Evolutionary conservation across 75 land plant genomes (phyloP), one percentile per base, ranked within the genome.

Genomic region (Picea glauca): DNA sequence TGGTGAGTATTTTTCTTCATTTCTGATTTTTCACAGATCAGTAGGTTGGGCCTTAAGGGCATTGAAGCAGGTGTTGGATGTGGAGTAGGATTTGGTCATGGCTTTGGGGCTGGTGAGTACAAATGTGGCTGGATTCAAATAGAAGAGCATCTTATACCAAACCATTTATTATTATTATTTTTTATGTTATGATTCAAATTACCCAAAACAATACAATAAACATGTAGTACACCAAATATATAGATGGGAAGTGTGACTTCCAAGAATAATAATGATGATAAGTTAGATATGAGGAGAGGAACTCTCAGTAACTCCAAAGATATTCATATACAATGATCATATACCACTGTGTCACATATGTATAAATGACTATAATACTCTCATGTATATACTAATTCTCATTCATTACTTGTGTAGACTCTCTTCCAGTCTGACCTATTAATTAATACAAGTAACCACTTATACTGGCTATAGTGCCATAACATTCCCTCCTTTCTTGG

Each of bases 41-140:
- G 78, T 77, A 89, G 85, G 67, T 13, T 92, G 46, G 99, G 98
- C 59, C 79, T 96, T 57, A 96, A 90, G 89, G 92, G 85, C 54
- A 78, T 96, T 82, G 87, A 94, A 78, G 98, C 91, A 32, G 98
- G 99, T 33, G 78, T 92, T 73, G 99, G 99, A 35, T 96, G 99
- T 85, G 99, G 99, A 75, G 84, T 93, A 85, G 99, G 99, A 12
- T 38, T 96, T 78, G 99, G 99, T 59, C 99, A 94, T 91, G 99
- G 99, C 46, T 94, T 96, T 83, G 98, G 98, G 75, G 88, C 89
- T 76, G 99, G 99, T 94, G 89, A 72, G 90, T 80, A 65, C 15
- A 21, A 58, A 54, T 26, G 35, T 79, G 13, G 3, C 3, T 59
- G 3, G 58, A 70, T 40, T 20, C 26, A 70, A 11, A 38, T 43